Percentiles rank a stretch among this genome's conserved stretches.
phyloP scores from a whole-genome alignment of 208 protist species.

The Crithidia brevicula region DNA sequence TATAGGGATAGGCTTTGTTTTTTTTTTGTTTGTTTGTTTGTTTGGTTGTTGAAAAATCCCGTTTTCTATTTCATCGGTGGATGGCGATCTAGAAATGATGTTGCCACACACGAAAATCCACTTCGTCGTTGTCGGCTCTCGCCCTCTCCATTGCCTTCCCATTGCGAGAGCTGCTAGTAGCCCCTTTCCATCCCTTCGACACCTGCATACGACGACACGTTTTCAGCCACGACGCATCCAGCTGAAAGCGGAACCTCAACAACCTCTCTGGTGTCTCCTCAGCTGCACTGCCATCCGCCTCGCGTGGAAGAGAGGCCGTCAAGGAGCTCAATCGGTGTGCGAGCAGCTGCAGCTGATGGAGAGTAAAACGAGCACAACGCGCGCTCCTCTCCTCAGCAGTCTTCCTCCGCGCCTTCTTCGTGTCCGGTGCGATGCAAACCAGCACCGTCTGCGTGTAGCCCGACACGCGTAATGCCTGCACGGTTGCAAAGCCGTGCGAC shows the following conservation, averaged over 20 bases:
- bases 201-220: slow-evolving; percentile 7
- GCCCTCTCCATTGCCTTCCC: too few species aligned
- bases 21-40: neutral
- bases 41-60: neutral
- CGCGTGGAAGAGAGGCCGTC: too few species aligned
- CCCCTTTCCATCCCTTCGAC: neutral
- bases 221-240: slow-evolving; percentile 27
- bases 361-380: slow-evolving; percentile 21
- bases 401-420: neutral
- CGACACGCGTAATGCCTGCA: slow-evolving; percentile 69
- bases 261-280: too few species aligned
- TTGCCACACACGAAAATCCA: slow-evolving; percentile 30
- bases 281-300: too few species aligned
- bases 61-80: too few species aligned
- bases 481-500: slow-evolving; percentile 50
- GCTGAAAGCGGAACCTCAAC: neutral
- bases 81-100: slow-evolving; percentile 12
- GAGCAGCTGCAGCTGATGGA: slow-evolving; percentile 21
- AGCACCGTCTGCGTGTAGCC: slow-evolving; percentile 71
- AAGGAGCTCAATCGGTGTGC: slow-evolving; percentile 11
- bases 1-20: neutral
- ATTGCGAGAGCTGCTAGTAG: neutral
- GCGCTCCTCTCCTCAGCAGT: slow-evolving; percentile 5
- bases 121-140: neutral
- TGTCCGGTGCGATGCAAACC: slow-evolving; percentile 40